Conservation (phyloP, 1,284 basidiomycete genomes). For the Ustilago lituana region DNA sequence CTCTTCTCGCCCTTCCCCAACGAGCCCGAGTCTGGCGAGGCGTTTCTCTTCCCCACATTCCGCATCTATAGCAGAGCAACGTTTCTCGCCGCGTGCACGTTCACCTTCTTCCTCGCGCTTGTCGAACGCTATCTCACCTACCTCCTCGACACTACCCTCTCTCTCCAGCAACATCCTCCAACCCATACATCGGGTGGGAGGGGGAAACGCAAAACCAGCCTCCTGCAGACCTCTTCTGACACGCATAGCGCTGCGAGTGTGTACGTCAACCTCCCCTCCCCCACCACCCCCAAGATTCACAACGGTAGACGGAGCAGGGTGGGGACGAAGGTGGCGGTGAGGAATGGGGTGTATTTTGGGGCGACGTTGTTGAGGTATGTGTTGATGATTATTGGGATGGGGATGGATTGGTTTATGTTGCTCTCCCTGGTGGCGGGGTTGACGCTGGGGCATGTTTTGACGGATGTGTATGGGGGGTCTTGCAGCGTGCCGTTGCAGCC, state of each 20-base stretch:
- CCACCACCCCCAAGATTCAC: too few relatives aligned
- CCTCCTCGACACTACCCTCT: conserved; percentile 5
- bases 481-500: not conserved
- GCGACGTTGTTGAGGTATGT: conserved; percentile 29
- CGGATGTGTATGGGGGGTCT: too few relatives aligned
- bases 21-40: conserved; percentile 5
- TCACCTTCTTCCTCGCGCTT: conserved; percentile 14
- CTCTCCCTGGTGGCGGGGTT: conserved; percentile 13
- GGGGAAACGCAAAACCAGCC: not conserved
- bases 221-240: too few relatives aligned
- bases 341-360: conserved; percentile 13
- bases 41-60: conserved; percentile 35
- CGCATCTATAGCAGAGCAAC: conserved; percentile 20
- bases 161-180: not conserved
- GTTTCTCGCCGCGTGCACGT: conserved; percentile 14
- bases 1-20: conserved; percentile 14
- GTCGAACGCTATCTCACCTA: conserved; percentile 11
- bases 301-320: too few relatives aligned
- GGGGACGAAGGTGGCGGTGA: not conserved
- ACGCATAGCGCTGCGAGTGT: too few relatives aligned
- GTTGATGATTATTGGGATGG: conserved; percentile 45
- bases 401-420: conserved; percentile 47
- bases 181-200: not conserved
- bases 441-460: conserved; percentile 10
- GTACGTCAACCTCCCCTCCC: conserved; percentile 5